phyloP scores from a whole-genome alignment of 2,329 filamentous ascomycete species.

The Hypomyces perniciosus region DNA sequence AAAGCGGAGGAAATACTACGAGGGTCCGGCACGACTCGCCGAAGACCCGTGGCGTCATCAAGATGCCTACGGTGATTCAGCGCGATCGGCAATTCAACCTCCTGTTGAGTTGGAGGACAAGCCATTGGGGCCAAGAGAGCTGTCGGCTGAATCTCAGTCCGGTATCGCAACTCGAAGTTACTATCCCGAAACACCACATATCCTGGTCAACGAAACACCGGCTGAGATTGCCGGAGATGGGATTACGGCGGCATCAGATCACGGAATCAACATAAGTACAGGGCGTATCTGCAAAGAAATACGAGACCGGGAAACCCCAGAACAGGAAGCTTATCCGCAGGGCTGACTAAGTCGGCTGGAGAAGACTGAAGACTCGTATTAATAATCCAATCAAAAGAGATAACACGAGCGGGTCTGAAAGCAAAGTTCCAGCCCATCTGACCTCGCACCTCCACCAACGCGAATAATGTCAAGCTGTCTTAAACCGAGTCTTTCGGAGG shows the following conservation, averaged over 20 bases:
- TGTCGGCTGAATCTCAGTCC: conserved; percentile 3
- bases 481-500: too few relatives aligned
- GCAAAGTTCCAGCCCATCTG: too few relatives aligned
- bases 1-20: neutral
- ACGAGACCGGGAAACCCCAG: too few relatives aligned
- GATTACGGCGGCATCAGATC: neutral
- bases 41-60: conserved; percentile 10
- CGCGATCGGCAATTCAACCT: neutral
- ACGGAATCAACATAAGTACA: neutral
- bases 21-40: conserved; percentile 1
- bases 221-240: conserved; percentile 9
- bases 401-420: too few relatives aligned
- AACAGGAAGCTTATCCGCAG: too few relatives aligned
- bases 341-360: too few relatives aligned
- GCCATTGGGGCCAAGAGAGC: conserved; percentile 10
- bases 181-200: neutral
- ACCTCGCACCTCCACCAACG: too few relatives aligned
- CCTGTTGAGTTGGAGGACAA: conserved; percentile 13
- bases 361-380: too few relatives aligned
- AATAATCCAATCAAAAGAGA: too few relatives aligned
- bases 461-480: too few relatives aligned
- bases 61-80: neutral
- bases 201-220: conserved; percentile 6
- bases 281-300: too few relatives aligned
- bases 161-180: neutral